Evolutionary conservation across 805 yeast species (phyloP).

Genomic region (Yamadazyma scolyti): DNA sequence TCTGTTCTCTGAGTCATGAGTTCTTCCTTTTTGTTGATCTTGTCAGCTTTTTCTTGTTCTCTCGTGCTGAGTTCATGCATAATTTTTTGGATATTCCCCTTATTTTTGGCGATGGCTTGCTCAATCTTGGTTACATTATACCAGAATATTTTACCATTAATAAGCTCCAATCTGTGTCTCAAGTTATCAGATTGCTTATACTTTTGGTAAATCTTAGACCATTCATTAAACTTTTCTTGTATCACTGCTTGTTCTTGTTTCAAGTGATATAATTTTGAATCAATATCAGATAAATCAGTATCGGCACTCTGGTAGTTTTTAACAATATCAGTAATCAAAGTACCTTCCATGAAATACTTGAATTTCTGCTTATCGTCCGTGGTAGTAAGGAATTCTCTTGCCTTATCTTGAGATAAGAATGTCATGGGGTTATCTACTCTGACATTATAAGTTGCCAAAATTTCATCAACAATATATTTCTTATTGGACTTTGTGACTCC

Average conservation of each 20-base stretch:
- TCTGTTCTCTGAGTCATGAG: constrained; percentile 15
- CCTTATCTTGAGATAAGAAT: constrained; percentile 89
- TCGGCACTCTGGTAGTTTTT: constrained; percentile 42
- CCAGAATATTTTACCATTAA: constrained; percentile 43
- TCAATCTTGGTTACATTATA: constrained; percentile 33
- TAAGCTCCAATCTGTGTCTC: constrained; percentile 25
- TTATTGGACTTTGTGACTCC: constrained; percentile 55
- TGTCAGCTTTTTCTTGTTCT: constrained; percentile 9
- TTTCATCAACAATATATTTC: constrained; percentile 61
- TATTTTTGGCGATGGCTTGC: constrained; percentile 8
- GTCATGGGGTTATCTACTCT: constrained; percentile 90
- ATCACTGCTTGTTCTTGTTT: constrained; percentile 21
- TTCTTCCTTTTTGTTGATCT: constrained; percentile 15
- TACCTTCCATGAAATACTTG: constrained; percentile 75
- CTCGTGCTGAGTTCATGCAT: background rate
- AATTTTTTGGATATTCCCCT: constrained; percentile 13
- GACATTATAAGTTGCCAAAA: constrained; percentile 68
- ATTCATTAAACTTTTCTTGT: constrained; percentile 23
- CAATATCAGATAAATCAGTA: constrained; percentile 25
- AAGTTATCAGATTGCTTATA: constrained; percentile 32
- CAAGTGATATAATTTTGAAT: constrained; percentile 23
- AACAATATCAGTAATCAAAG: constrained; percentile 64
- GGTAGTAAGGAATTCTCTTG: constrained; percentile 81
- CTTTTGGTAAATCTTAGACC: constrained; percentile 26
- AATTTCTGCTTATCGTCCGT: constrained; percentile 72